A percentile compares a stretch with the other conserved stretches of the same genome.
Conservation (phyloP, 495 filamentous ascomycete genomes). For the Mycothermus thermophilus region DNA sequence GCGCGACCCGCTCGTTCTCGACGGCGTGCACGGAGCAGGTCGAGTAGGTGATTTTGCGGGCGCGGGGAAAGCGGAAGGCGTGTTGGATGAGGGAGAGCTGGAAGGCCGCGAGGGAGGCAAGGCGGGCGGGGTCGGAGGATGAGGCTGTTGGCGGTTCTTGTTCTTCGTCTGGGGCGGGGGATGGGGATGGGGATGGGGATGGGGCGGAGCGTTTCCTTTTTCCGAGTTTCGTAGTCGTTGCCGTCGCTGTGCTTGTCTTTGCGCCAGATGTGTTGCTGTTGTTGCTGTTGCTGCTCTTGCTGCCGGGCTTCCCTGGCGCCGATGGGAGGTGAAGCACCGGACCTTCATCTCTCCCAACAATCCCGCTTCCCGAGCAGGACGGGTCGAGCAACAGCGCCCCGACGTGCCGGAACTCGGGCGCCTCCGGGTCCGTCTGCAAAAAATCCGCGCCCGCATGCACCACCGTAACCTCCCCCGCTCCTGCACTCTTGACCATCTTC, state of each 20-base stretch:
- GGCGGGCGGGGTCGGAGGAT: conserved; percentile 40
- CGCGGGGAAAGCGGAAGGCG: conserved; percentile 70
- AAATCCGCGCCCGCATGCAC: conserved; percentile 68
- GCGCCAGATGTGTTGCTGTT: conserved; percentile 1
- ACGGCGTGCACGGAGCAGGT: conserved; percentile 78
- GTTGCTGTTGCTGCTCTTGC: neutral
- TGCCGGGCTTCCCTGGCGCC: neutral
- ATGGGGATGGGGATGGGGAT: conserved; percentile 33
- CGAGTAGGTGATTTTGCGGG: conserved; percentile 67
- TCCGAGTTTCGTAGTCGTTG: conserved; percentile 4
- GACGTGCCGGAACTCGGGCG: conserved; percentile 41
- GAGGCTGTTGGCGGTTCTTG: no score
- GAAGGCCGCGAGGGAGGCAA: conserved; percentile 59
- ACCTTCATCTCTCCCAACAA: conserved; percentile 70
- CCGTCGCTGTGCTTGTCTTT: conserved; percentile 2
- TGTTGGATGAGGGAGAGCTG: conserved; percentile 67
- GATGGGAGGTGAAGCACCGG: conserved; percentile 43
- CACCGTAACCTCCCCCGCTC: conserved; percentile 46
- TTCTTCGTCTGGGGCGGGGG: no score
- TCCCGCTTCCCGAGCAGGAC: conserved; percentile 87
- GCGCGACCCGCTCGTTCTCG: conserved; percentile 81
- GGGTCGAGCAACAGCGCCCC: conserved; percentile 74
- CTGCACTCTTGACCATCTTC: conserved; percentile 70
- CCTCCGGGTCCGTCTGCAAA: conserved; percentile 50
- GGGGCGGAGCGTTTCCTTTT: conserved; percentile 31